Evolutionary conservation across 2,329 filamentous ascomycete species (phyloP).

Genomic region (Trichoderma koningiopsis): DNA sequence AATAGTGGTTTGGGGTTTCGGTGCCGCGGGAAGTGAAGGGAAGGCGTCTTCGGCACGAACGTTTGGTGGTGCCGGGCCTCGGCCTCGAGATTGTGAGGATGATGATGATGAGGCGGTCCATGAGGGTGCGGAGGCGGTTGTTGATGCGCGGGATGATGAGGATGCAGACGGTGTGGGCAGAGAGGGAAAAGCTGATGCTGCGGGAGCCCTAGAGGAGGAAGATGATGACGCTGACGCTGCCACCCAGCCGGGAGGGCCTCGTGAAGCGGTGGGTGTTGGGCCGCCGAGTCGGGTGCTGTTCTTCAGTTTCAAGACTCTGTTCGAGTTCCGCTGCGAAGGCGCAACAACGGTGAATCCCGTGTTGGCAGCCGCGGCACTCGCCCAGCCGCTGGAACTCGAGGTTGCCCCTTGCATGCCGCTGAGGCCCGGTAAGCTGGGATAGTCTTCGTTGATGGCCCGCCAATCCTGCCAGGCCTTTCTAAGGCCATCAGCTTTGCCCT

Average conservation of each 20-base stretch:
- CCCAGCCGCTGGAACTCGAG: constrained; percentile 61
- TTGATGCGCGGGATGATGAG: constrained; percentile 26
- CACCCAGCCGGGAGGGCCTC: constrained; percentile 32
- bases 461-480: constrained; percentile 91
- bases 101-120: constrained; percentile 41
- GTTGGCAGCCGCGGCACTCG: constrained; percentile 59
- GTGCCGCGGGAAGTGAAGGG: constrained; percentile 77
- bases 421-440: constrained; percentile 80
- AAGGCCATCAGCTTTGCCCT: constrained; percentile 69
- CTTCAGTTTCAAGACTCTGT: constrained; percentile 60
- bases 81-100: constrained; percentile 37
- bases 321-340: constrained; percentile 53
- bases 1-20: constrained; percentile 66
- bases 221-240: constrained; percentile 27
- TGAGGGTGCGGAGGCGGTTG: constrained; percentile 34
- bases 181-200: constrained; percentile 48
- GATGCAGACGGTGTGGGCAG: constrained; percentile 39
- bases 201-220: constrained; percentile 27
- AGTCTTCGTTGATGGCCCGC: constrained; percentile 95
- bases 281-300: constrained; percentile 55
- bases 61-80: constrained; percentile 29
- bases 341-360: constrained; percentile 47
- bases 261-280: constrained; percentile 33
- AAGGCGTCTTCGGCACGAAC: constrained; percentile 64
- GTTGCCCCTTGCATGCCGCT: constrained; percentile 66